These are phyloP conservation scores for Neurospora sp. DNA, from an alignment of 495 filamentous ascomycete genomes.

Conservation along the genomic window DNA sequence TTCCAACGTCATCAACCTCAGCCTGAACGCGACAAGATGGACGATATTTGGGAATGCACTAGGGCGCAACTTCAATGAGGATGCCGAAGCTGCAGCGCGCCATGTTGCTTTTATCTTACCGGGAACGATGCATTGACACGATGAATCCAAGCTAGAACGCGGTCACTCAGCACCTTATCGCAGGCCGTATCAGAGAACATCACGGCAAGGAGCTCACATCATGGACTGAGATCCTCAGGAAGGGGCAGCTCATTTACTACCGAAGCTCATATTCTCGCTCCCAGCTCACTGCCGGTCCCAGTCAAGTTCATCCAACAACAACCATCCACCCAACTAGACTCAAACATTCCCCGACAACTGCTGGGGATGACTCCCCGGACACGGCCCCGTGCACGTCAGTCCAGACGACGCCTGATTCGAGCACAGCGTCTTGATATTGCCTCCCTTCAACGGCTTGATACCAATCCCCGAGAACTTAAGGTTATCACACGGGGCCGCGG, in stretches of 20 bases:
- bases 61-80: background rate
- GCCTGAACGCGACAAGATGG: background rate
- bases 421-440: conserved; percentile 34
- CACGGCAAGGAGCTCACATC: background rate
- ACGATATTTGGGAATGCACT: background rate
- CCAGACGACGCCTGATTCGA: conserved; percentile 29
- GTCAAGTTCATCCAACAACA: background rate
- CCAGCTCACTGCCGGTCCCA: background rate
- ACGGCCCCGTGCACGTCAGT: conserved; percentile 32
- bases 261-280: background rate
- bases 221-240: background rate
- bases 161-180: background rate
- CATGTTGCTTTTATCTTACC: background rate
- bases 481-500: conserved; percentile 36
- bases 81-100: background rate
- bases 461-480: conserved; percentile 40
- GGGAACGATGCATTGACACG: background rate
- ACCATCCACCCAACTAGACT: background rate
- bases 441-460: conserved; percentile 34
- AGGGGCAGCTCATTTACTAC: background rate
- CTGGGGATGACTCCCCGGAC: conserved; percentile 34
- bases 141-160: background rate
- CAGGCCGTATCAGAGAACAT: background rate
- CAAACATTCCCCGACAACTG: conserved; percentile 33
- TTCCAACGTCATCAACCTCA: background rate